Percentiles rank a stretch among this genome's conserved stretches.
These are phyloP conservation scores for Aspergillus chevalieri DNA, from an alignment of 2,329 filamentous ascomycete genomes.

Conservation along the genomic window DNA sequence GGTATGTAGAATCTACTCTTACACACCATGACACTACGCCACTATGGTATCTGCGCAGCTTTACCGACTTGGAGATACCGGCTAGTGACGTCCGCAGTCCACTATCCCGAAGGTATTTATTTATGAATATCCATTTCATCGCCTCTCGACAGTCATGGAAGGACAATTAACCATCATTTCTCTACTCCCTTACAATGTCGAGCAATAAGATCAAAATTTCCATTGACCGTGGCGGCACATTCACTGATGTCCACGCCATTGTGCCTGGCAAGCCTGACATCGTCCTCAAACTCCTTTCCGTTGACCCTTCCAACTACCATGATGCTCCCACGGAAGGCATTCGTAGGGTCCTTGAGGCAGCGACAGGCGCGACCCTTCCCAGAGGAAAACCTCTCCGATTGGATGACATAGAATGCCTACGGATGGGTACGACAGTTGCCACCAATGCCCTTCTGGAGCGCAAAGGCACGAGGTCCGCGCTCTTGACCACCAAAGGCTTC, in stretches of 20 bases:
- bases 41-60: too few species aligned
- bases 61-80: too few species aligned
- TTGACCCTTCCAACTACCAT: constrained; percentile 35
- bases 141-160: too few species aligned
- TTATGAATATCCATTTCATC: too few species aligned
- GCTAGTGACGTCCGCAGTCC: too few species aligned
- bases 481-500: constrained; percentile 84
- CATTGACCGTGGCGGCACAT: constrained; percentile 37
- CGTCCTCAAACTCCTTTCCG: constrained; percentile 36
- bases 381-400: constrained; percentile 30
- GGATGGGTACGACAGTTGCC: constrained; percentile 90
- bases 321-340: constrained; percentile 68
- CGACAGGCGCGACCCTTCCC: constrained; percentile 29
- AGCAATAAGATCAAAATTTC: constrained; percentile 28
- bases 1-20: too few species aligned
- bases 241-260: constrained; percentile 35
- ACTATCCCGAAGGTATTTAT: too few species aligned
- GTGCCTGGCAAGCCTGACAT: constrained; percentile 33
- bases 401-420: constrained; percentile 49
- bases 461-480: constrained; percentile 79
- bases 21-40: too few species aligned
- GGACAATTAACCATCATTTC: too few species aligned
- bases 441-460: constrained; percentile 85
- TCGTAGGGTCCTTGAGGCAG: constrained; percentile 59
- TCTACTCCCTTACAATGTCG: too few species aligned